phyloP scores from a whole-genome alignment of 805 yeast species.

The Wickerhamomyces sydowiorum region DNA sequence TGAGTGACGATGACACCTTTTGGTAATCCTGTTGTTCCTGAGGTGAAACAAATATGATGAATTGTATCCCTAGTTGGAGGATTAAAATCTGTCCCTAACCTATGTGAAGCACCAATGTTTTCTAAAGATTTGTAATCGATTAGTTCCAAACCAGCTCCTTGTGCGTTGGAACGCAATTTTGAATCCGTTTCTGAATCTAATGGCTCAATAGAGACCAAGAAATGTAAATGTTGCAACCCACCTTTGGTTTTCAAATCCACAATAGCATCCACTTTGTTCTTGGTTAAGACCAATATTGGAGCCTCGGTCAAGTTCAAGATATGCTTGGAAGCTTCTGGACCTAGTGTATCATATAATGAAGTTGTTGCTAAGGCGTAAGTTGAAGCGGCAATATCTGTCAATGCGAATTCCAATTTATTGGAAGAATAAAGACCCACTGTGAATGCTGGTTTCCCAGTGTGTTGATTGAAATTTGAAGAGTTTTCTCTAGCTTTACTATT shows the following conservation, averaged over 20 bases:
- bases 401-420: conserved; percentile 46
- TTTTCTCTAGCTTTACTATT: conserved; percentile 1
- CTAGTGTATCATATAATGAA: conserved; percentile 33
- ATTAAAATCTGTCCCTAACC: conserved; percentile 19
- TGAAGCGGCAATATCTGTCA: conserved; percentile 46
- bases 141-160: conserved; percentile 23
- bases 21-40: conserved; percentile 61
- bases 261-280: conserved; percentile 33
- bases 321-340: conserved; percentile 41
- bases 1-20: conserved; percentile 54
- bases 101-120: conserved; percentile 27
- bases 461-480: conserved; percentile 18
- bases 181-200: conserved; percentile 17
- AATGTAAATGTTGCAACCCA: conserved; percentile 25
- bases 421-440: conserved; percentile 36
- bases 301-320: conserved; percentile 41
- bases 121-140: conserved; percentile 22
- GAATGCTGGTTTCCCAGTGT: conserved; percentile 19
- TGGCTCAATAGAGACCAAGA: conserved; percentile 40
- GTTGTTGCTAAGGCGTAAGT: conserved; percentile 36
- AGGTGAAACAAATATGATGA: conserved; percentile 51
- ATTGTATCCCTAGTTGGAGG: conserved; percentile 30
- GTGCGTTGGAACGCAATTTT: background rate
- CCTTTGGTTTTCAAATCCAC: conserved; percentile 29
- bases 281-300: conserved; percentile 41